Base-by-base conservation (phyloP, 805 yeast species). In the Metschnikowia baotianmanensis region DNA sequence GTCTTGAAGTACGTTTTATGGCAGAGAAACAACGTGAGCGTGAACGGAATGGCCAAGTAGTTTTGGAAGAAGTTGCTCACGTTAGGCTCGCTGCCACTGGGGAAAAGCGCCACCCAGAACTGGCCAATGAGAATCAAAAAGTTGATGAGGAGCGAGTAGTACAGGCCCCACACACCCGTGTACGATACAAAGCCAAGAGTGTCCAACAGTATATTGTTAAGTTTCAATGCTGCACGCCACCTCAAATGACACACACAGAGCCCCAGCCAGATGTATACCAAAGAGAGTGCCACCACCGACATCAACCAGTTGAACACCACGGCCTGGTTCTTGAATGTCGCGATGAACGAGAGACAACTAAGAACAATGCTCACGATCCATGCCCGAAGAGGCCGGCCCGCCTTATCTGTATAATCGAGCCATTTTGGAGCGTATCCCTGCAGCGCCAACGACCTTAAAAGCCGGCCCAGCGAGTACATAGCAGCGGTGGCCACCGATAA, bases 91-190 rank as follows among this genome's bases (percentile, higher is more conserved):
- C 53, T 46, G 28, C 34, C 39, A n/a, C n/a, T n/a, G 1, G 74
- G 74, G 57, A 47, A 69, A 38, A 69, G 62, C 3, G 73, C 69
- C 33, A 69, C 67, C 71, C 71, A 69, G 52, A 69, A 69, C 50
- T 68, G 73, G 16, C 68, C 71, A 36, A 69, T 52, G 46, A 69
- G 56, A 34, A 69, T 59, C 34, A 69, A 57, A 12, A 48, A 31
- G 45, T 63, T 65, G 25, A 57, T 43, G n/a, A 61, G 26, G 18
- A 61, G 43, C 9, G 65, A 66, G 47, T 58, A 63, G 35, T 51
- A 54, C 4, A 72, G 67, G 13, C 74, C 74, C 50, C 55, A 48
- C 15, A 61, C 58, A 27, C 73, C 74, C 5, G 74, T 70, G 18
- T 66, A 59, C 3, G 71, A 56, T 23, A 56, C 59, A 34, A 55